Conservation (phyloP, 768 basidiomycete species). For the Hydnomerulius pinastri region DNA sequence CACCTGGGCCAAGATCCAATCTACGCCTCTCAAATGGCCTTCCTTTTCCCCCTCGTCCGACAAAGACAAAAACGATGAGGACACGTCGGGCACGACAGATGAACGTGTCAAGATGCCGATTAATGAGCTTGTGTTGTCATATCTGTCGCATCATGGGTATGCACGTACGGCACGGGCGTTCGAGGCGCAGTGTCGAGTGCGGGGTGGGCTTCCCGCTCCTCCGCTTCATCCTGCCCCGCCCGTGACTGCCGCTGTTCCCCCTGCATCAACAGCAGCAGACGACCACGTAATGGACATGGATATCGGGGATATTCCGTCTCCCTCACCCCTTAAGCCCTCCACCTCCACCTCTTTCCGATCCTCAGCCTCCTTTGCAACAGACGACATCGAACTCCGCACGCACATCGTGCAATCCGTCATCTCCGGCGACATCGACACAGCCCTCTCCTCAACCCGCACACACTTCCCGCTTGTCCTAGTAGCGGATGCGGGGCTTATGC, state of each 20-base stretch:
- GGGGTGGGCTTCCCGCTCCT: conserved; percentile 24
- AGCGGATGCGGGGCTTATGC: conserved; percentile 66
- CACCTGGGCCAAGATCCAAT: conserved; percentile 69
- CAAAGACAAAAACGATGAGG: too few relatives aligned
- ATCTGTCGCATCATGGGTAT: conserved; percentile 86
- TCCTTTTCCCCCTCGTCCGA: too few relatives aligned
- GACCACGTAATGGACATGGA: conserved; percentile 54
- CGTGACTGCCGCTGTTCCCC: neutral
- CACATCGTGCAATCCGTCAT: conserved; percentile 69
- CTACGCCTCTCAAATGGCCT: conserved; percentile 53
- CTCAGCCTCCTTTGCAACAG: too few relatives aligned
- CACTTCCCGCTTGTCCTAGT: conserved; percentile 67
- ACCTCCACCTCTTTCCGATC: conserved; percentile 16
- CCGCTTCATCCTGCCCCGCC: conserved; percentile 4
- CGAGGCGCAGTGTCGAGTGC: conserved; percentile 45
- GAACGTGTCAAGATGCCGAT: conserved; percentile 59
- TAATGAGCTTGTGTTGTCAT: conserved; percentile 74
- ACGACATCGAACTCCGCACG: conserved; percentile 69
- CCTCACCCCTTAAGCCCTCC: conserved; percentile 10
- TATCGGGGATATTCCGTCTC: conserved; percentile 23
- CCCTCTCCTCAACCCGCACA: conserved; percentile 53
- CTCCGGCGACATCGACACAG: conserved; percentile 69
- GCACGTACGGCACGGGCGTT: conserved; percentile 70
- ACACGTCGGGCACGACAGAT: conserved; percentile 41
- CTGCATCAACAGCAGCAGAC: conserved; percentile 21